phyloP scores from a whole-genome alignment of 1,139 yeast species.

The Ogataea hybrid region DNA sequence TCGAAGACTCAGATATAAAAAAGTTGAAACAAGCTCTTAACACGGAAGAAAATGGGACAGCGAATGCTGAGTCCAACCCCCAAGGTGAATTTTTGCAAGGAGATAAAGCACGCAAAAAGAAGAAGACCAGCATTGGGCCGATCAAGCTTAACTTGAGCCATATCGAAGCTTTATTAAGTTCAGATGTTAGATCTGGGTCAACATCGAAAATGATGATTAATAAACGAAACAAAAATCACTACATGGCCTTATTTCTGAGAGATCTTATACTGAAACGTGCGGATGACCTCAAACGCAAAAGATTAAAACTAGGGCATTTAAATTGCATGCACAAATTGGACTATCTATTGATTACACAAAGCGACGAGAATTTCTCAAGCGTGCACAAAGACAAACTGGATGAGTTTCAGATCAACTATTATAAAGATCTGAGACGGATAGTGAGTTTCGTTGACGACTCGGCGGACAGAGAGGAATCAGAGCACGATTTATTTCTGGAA shows the following conservation, averaged over 20 bases:
- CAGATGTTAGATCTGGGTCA: slow-evolving; percentile 27
- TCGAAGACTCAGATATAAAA: neutral
- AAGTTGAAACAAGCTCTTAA: neutral
- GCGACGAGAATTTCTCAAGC: slow-evolving; percentile 1
- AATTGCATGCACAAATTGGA: slow-evolving; percentile 17
- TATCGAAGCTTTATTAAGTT: slow-evolving; percentile 25
- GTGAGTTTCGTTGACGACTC: slow-evolving; percentile 18
- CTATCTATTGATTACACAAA: slow-evolving; percentile 17
- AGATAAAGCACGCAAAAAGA: slow-evolving; percentile 19
- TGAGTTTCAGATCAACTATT: slow-evolving; percentile 29
- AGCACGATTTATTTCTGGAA: slow-evolving; percentile 16
- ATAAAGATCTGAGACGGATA: slow-evolving; percentile 22
- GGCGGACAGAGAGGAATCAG: slow-evolving; percentile 5
- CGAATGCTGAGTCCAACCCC: too few species aligned
- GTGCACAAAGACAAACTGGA: slow-evolving; percentile 5
- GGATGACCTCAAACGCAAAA: slow-evolving; percentile 17
- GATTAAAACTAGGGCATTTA: slow-evolving; percentile 27
- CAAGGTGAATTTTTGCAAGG: neutral
- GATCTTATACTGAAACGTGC: slow-evolving; percentile 26
- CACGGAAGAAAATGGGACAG: neutral
- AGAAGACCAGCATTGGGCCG: slow-evolving; percentile 20
- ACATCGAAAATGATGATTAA: slow-evolving; percentile 26
- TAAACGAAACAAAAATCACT: slow-evolving; percentile 26
- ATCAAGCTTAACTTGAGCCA: slow-evolving; percentile 17
- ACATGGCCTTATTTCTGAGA: slow-evolving; percentile 27